Evolutionary conservation across 257 asterid species (phyloP).

Genomic region (Nicotiana attenuata): DNA sequence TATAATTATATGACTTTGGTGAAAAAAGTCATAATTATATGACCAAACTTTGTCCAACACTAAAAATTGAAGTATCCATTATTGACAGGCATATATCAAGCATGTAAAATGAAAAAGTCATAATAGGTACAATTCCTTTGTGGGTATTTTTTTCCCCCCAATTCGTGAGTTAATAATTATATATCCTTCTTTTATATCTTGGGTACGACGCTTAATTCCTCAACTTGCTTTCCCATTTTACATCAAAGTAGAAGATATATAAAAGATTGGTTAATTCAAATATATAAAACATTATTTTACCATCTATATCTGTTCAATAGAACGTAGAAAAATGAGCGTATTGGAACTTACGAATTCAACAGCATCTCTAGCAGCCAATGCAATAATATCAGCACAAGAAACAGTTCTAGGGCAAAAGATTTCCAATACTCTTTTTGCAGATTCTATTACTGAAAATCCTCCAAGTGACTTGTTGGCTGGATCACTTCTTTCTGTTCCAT

Average conservation of each 20-base stretch:
- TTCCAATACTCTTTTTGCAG: conserved; percentile 63
- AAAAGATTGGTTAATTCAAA: too few relatives aligned
- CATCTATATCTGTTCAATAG: too few relatives aligned
- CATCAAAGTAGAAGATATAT: too few relatives aligned
- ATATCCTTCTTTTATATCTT: too few relatives aligned
- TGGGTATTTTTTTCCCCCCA: not conserved
- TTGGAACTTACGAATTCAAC: conserved; percentile 51
- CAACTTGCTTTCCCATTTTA: too few relatives aligned
- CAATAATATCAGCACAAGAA: conserved; percentile 82
- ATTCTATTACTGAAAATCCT: conserved; percentile 59
- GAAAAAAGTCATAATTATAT: too few relatives aligned
- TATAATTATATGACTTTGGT: too few relatives aligned
- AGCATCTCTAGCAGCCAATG: conserved; percentile 78
- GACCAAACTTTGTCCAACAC: too few relatives aligned
- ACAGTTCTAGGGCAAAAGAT: conserved; percentile 60
- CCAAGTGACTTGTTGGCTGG: conserved; percentile 66
- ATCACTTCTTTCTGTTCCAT: conserved; percentile 61
- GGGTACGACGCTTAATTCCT: too few relatives aligned
- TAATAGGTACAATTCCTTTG: not conserved
- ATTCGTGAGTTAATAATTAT: too few relatives aligned
- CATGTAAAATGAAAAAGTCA: rapidly evolving
- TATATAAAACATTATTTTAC: too few relatives aligned
- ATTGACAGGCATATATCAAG: not conserved
- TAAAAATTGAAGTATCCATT: too few relatives aligned
- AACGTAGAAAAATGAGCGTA: not conserved